A percentile compares a stretch with the other conserved stretches of the same genome.
These are phyloP conservation scores for Tephrocybe sp. DNA, from an alignment of 768 basidiomycete genomes.

Conservation along the genomic window DNA sequence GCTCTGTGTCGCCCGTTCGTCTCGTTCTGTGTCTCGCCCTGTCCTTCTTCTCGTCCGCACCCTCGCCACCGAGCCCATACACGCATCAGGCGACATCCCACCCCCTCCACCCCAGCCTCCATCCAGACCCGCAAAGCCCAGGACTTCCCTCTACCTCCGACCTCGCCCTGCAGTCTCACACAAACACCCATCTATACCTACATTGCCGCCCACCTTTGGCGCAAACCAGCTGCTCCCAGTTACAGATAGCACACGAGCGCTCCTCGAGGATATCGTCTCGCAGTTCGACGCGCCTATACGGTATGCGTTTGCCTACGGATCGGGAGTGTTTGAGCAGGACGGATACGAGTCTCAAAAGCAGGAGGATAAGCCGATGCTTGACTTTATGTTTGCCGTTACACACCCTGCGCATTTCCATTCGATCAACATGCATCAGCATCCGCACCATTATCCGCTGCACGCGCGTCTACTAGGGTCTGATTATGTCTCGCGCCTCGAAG, in stretches of 20 bases:
- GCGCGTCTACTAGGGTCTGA: conserved; percentile 82
- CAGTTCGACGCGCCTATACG: conserved; percentile 89
- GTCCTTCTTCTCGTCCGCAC: conserved; percentile 35
- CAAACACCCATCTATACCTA: conserved; percentile 39
- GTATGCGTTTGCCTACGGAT: conserved; percentile 97
- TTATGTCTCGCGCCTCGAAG: conserved; percentile 80
- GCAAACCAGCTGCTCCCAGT: conserved; percentile 82
- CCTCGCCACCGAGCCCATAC: conserved; percentile 42
- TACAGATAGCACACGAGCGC: conserved; percentile 72
- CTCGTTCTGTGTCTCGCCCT: conserved; percentile 21
- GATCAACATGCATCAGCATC: conserved; percentile 91
- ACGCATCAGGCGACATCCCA: conserved; percentile 33
- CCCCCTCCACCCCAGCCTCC: conserved; percentile 31
- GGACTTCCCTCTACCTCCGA: conserved; percentile 42
- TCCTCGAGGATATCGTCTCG: conserved; percentile 77
- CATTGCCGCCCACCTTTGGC: conserved; percentile 72
- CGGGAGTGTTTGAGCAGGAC: conserved; percentile 92
- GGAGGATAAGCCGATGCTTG: conserved; percentile 73
- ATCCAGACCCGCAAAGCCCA: conserved; percentile 27
- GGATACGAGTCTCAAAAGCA: conserved; percentile 52
- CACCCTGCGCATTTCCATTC: conserved; percentile 93
- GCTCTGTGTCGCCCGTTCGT: conserved; percentile 13
- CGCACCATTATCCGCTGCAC: conserved; percentile 87
- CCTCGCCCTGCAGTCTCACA: conserved; percentile 45
- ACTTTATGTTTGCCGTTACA: conserved; percentile 96